Evolutionary conservation across 2,329 filamentous ascomycete genomes (phyloP), one percentile per base, ranked within the genome.

Genomic region (Byssothecium circinans): DNA sequence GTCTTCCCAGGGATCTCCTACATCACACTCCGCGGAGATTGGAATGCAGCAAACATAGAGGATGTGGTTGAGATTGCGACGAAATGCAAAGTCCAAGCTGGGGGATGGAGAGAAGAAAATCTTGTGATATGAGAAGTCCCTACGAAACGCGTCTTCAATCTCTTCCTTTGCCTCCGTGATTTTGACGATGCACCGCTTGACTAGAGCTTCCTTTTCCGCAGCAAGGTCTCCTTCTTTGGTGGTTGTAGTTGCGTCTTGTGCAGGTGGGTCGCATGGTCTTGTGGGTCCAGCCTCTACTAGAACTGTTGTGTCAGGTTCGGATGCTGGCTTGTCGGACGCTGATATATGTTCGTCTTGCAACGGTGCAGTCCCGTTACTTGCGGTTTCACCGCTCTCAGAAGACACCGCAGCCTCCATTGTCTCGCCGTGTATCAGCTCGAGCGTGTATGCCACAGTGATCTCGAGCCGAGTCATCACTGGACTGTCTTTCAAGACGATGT

Each of bases 11-110:
- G 23, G 6, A 6, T 25, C 19, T 19, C 18, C 25, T 36, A 2
- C 30, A 11, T 44, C 20, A 27, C 18, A 11, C 17, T 4, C 17
- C 17, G 6, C 11, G 2, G 32, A 2, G n/a, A 47, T 32, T 8
- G 40, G 46, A 20, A 55, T 41, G 19, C 40, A 39, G 25, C 52
- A 55, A 12, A 55, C 52, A 14, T 43, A 52, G 17, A 55, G 46
- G 6, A 55, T 45, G 15, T 55, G 52, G 23, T 52, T 43, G 1
- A 55, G 27, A 12, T 55, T 52, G 2, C 52, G 40, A 8, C 46
- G 30, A 5, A 50, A 11, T 3, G 35, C 19, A 22, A 50, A 55
- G 17, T 53, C 43, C 12, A 49, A 27, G 8, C 44, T 41, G 4
- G 29, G 14, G 20, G 34, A 10, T 3, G 29, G 8, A 2, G 42